phyloP scores from a whole-genome alignment of 2,329 filamentous ascomycete genomes.

The Akanthomyces lecanii region DNA sequence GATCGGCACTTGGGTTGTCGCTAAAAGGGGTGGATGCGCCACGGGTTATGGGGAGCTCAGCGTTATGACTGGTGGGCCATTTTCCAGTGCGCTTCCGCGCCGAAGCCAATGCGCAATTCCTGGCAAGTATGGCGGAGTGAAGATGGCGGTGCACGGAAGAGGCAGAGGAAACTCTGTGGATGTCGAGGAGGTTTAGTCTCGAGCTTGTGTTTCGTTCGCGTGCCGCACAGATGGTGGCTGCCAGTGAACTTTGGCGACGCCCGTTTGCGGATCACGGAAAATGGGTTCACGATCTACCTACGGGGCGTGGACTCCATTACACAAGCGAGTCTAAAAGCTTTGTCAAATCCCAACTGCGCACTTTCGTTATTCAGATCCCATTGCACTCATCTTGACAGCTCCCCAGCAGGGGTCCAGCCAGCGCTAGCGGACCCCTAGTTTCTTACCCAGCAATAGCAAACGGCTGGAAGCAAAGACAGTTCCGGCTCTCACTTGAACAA shows the following conservation, averaged over 20 bases:
- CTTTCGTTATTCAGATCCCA: too few relatives aligned
- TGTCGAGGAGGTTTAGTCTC: neutral
- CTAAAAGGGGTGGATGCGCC: constrained; percentile 13
- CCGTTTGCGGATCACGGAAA: neutral
- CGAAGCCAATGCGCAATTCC: neutral
- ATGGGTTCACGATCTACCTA: too few relatives aligned
- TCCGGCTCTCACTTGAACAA: too few relatives aligned
- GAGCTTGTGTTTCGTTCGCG: neutral
- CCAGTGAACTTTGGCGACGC: neutral
- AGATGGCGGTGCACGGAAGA: neutral
- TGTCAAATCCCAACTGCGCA: too few relatives aligned
- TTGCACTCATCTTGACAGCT: too few relatives aligned
- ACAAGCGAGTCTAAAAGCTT: too few relatives aligned
- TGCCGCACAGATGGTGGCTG: constrained; percentile 2
- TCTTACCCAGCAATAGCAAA: too few relatives aligned
- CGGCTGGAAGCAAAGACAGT: too few relatives aligned
- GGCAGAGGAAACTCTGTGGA: neutral
- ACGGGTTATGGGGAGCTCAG: neutral
- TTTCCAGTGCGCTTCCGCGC: neutral
- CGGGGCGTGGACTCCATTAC: too few relatives aligned
- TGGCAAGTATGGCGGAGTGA: neutral
- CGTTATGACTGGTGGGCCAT: constrained; percentile 4
- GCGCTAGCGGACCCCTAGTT: too few relatives aligned
- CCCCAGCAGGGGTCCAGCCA: too few relatives aligned
- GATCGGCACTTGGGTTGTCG: neutral